A percentile compares a stretch with the other conserved stretches of the same genome.
phyloP scores from a whole-genome alignment of 352 stramenopile species.

The Globisporangium parvum region DNA sequence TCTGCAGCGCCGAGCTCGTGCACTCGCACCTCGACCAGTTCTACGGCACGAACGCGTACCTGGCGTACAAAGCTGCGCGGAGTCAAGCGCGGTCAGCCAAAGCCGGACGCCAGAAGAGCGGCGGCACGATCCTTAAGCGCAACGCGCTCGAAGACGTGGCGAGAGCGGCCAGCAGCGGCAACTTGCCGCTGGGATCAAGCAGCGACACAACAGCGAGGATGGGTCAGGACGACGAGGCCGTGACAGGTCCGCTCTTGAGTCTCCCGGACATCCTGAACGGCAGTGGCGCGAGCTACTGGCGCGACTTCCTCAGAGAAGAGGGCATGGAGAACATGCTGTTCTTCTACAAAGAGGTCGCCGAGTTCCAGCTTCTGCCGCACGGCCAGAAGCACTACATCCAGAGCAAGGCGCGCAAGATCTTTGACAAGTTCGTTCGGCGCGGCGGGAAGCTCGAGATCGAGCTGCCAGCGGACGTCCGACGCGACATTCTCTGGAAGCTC shows the following conservation, averaged over 20 bases:
- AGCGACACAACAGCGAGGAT: background rate
- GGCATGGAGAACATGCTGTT: conserved; percentile 46
- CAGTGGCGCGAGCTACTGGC: conserved; percentile 43
- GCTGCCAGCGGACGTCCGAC: conserved; percentile 48
- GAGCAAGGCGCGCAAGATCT: conserved; percentile 60
- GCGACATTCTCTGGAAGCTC: conserved; percentile 62
- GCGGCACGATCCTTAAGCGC: conserved; percentile 8
- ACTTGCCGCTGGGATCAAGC: too few species aligned
- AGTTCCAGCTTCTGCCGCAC: conserved; percentile 65
- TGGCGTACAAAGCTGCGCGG: conserved; percentile 30
- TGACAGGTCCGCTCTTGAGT: conserved; percentile 7
- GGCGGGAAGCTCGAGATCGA: conserved; percentile 58
- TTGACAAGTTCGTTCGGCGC: conserved; percentile 62
- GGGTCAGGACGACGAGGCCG: background rate
- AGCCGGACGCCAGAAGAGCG: background rate
- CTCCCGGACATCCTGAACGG: conserved; percentile 43
- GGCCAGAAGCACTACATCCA: conserved; percentile 71
- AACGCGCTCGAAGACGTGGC: background rate
- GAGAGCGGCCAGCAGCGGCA: background rate
- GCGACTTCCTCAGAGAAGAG: conserved; percentile 48
- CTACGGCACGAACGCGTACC: conserved; percentile 35
- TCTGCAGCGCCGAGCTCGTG: conserved; percentile 57
- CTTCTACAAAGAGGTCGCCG: conserved; percentile 70
- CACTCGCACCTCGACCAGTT: conserved; percentile 58
- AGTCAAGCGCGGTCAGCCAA: background rate